Percentiles rank a stretch among this genome's conserved stretches.
These are phyloP conservation scores for Paramyrothecium roridum DNA, from an alignment of 2,329 filamentous ascomycete species.

Conservation along the genomic window DNA sequence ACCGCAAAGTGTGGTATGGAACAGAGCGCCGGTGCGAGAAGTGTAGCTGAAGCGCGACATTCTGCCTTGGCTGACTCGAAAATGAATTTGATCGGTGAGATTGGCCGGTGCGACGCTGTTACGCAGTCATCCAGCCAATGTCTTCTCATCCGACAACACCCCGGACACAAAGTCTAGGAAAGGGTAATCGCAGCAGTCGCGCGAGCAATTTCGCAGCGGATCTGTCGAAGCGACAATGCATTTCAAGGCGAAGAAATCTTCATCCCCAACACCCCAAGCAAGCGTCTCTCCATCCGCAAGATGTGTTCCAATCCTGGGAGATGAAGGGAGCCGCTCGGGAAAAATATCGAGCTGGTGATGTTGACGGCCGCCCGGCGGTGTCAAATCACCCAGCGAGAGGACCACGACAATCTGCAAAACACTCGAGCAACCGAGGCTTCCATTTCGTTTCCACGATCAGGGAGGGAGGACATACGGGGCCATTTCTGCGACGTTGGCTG, in stretches of 20 bases:
- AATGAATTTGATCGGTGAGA: conserved; percentile 78
- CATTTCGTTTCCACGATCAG: conserved; percentile 30
- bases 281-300: conserved; percentile 55
- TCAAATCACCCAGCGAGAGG: conserved; percentile 68
- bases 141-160: conserved; percentile 76
- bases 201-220: conserved; percentile 21
- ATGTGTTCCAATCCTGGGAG: conserved; percentile 40
- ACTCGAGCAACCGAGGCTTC: conserved; percentile 43
- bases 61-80: conserved; percentile 87
- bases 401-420: conserved; percentile 73
- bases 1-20: conserved; percentile 48
- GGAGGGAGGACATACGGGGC: conserved; percentile 52
- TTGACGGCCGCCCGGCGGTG: conserved; percentile 28
- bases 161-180: conserved; percentile 41
- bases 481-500: conserved; percentile 39
- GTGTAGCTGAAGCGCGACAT: conserved; percentile 88
- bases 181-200: conserved; percentile 28
- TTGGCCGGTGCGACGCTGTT: conserved; percentile 5
- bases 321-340: conserved; percentile 62
- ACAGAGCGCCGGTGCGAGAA: conserved; percentile 83
- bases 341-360: conserved; percentile 71
- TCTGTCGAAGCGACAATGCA: conserved; percentile 54
- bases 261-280: conserved; percentile 74
- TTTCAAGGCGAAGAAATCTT: conserved; percentile 77
- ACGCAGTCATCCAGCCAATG: background rate